Conservation (phyloP, 805 yeast genomes). For the Cyberlindnera lachancei region DNA sequence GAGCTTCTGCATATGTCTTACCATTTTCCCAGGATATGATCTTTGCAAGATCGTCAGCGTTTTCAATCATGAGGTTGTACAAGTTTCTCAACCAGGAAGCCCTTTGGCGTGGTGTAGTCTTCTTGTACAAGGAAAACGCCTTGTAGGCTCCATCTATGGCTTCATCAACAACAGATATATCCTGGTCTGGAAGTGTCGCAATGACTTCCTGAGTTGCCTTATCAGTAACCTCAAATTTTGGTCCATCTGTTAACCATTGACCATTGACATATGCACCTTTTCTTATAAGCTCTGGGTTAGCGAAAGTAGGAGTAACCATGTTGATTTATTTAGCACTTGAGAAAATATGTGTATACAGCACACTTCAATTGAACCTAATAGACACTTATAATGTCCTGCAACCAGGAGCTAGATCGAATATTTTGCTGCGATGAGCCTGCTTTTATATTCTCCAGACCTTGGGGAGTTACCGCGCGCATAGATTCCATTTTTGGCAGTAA, state of each 20-base stretch:
- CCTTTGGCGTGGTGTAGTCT: conserved; percentile 43
- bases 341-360: no score
- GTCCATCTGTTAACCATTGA: conserved; percentile 48
- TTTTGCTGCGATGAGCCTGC: no score
- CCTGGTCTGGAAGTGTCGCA: conserved; percentile 56
- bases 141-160: conserved; percentile 42
- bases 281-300: conserved; percentile 44
- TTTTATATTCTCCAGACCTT: no score
- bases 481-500: not conserved
- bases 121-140: conserved; percentile 38
- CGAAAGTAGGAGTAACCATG: conserved; percentile 24
- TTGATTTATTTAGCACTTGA: no score
- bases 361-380: no score
- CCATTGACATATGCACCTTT: conserved; percentile 69
- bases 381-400: no score
- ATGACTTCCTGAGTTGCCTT: conserved; percentile 64
- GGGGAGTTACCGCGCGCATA: conserved; percentile 2
- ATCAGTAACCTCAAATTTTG: conserved; percentile 57
- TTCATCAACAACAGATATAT: conserved; percentile 49
- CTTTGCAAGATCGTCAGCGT: conserved; percentile 49
- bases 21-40: conserved; percentile 56
- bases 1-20: conserved; percentile 45
- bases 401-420: no score
- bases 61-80: conserved; percentile 44
- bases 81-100: conserved; percentile 43